Conservation (phyloP, 352 stramenopile genomes). For the Phytophthora tentaculata region DNA sequence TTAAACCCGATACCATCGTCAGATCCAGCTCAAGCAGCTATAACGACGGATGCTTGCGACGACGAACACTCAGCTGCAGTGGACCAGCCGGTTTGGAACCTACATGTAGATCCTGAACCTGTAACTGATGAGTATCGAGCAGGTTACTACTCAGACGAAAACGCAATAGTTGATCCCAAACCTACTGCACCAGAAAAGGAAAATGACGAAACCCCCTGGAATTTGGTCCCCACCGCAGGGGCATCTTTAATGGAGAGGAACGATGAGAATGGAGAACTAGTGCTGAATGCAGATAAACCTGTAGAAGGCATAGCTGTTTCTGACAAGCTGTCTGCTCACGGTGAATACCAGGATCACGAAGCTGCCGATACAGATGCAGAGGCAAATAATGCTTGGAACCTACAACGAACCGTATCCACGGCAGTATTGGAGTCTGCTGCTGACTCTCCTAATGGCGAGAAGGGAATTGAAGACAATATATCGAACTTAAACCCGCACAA, state of each 20-base stretch:
- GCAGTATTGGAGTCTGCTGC: not conserved
- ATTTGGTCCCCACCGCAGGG: conserved; percentile 9
- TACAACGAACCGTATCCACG: conserved; percentile 7
- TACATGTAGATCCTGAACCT: conserved; percentile 21
- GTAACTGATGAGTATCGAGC: not conserved
- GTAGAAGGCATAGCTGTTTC: not conserved
- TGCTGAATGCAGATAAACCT: conserved; percentile 1
- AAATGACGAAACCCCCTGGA: conserved; percentile 6
- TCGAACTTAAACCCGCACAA: conserved; percentile 31
- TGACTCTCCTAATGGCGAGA: not conserved
- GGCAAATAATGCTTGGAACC: conserved; percentile 21
- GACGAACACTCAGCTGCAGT: not conserved
- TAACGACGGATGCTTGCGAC: not conserved
- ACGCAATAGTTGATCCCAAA: not conserved
- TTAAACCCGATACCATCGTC: conserved; percentile 8
- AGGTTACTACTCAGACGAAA: conserved; percentile 3
- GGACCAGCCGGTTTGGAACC: conserved; percentile 18
- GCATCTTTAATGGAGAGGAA: conserved; percentile 3
- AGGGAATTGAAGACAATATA: not conserved
- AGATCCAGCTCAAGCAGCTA: not conserved
- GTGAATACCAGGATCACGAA: not conserved
- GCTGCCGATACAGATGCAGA: not conserved
- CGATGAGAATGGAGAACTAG: not conserved
- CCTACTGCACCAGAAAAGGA: not conserved
- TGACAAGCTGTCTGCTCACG: not conserved